Conservation (phyloP, 2,329 filamentous ascomycete species). For the Huntiella decipiens region DNA sequence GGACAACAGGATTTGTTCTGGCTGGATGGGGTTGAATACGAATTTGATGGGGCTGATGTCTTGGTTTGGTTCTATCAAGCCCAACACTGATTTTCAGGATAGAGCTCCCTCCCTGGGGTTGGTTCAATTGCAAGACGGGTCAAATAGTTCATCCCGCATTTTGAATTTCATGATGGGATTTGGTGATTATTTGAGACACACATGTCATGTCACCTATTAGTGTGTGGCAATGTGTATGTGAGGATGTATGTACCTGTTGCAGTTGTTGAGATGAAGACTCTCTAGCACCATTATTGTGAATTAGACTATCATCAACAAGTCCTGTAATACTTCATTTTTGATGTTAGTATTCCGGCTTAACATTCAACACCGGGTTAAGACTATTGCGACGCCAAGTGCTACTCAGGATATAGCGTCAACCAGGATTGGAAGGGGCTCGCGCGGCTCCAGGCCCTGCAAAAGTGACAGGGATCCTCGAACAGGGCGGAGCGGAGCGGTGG, state of each 20-base stretch:
- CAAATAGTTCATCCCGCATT: too few relatives aligned
- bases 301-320: neutral
- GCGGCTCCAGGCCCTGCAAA: neutral
- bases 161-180: too few relatives aligned
- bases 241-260: neutral
- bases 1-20: too few relatives aligned
- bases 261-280: neutral
- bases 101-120: too few relatives aligned
- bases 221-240: neutral
- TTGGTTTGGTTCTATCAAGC: too few relatives aligned
- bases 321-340: neutral
- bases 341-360: neutral
- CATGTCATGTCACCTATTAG: neutral
- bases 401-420: neutral
- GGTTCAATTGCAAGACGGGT: too few relatives aligned
- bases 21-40: too few relatives aligned
- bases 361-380: neutral
- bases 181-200: too few relatives aligned
- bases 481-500: constrained; percentile 3
- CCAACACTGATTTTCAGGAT: too few relatives aligned
- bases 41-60: too few relatives aligned
- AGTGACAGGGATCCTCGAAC: neutral
- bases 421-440: neutral
- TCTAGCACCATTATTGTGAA: neutral
- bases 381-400: neutral